These are phyloP conservation scores for Zymoseptoria ardabiliae DNA, from an alignment of 2,329 filamentous ascomycete species.

Conservation along the genomic window DNA sequence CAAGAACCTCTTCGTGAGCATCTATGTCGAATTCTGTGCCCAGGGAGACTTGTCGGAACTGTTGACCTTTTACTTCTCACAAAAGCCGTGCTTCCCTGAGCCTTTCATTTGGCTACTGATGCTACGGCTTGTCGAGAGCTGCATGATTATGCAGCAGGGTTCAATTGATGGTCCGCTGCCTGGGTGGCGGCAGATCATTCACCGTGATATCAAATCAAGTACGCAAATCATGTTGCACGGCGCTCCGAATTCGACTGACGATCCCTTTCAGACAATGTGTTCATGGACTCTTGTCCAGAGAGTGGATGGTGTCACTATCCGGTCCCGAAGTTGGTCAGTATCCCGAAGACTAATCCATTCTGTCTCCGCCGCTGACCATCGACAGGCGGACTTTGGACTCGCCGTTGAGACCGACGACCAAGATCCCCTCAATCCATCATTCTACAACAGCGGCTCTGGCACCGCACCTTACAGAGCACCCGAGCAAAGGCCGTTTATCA, in stretches of 20 bases:
- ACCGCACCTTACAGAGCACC: conserved; percentile 12
- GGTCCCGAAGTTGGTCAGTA: not conserved
- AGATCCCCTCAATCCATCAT: conserved; percentile 10
- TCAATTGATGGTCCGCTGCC: not conserved
- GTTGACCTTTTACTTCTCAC: not conserved
- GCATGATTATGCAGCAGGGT: conserved; percentile 6
- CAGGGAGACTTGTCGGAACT: not conserved
- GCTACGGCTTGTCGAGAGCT: conserved; percentile 6
- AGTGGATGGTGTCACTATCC: not conserved
- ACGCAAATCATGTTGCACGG: not conserved
- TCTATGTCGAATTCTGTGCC: conserved; percentile 2
- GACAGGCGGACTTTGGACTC: conserved; percentile 13
- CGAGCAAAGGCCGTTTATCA: conserved; percentile 5
- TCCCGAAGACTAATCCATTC: conserved; percentile 3
- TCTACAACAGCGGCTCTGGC: conserved; percentile 2
- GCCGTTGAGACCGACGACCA: conserved; percentile 6
- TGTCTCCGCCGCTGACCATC: not conserved
- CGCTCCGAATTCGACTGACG: not conserved
- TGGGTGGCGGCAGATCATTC: conserved; percentile 10
- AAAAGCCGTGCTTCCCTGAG: not conserved
- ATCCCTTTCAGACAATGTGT: conserved; percentile 12
- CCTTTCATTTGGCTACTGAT: conserved; percentile 8
- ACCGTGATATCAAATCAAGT: conserved; percentile 17
- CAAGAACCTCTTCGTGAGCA: conserved; percentile 1
- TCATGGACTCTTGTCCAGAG: conserved; percentile 4